Evolutionary conservation across 1,284 basidiomycete genomes (phyloP).

Genomic region (Cryptococcus sp.): DNA sequence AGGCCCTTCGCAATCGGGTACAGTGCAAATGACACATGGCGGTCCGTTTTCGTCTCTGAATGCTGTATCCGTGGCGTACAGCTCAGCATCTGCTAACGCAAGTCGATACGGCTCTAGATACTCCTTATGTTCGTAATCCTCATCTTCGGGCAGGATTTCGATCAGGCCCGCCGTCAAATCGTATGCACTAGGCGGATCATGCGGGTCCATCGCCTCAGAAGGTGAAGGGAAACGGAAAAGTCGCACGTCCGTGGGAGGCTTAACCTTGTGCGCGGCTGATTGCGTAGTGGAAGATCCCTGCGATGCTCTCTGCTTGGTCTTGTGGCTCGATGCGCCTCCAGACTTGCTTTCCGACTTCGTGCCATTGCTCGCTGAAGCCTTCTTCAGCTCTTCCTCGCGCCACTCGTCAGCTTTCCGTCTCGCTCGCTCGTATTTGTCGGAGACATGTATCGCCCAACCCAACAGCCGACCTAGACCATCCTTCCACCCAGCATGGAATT

Average conservation of each 20-base stretch:
- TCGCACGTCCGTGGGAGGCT: conserved; percentile 45
- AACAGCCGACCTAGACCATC: conserved; percentile 44
- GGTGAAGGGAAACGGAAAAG: conserved; percentile 47
- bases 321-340: conserved; percentile 27
- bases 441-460: conserved; percentile 50
- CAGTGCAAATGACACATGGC: conserved; percentile 46
- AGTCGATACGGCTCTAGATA: conserved; percentile 38
- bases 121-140: conserved; percentile 15
- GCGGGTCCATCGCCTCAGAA: conserved; percentile 22
- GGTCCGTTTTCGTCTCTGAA: conserved; percentile 14
- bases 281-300: conserved; percentile 1
- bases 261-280: conserved; percentile 19
- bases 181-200: conserved; percentile 14
- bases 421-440: conserved; percentile 51
- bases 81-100: conserved; percentile 36
- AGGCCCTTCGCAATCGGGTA: conserved; percentile 52
- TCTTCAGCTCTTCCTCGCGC: conserved; percentile 27
- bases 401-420: conserved; percentile 47
- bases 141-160: conserved; percentile 25
- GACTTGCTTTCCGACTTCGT: not conserved
- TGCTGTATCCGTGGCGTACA: conserved; percentile 34
- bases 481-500: conserved; percentile 51
- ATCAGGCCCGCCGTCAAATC: conserved; percentile 44
- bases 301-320: conserved; percentile 22
- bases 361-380: not conserved